Percentiles rank a stretch among this genome's conserved stretches.
These are phyloP conservation scores for Penicillium sp. DNA, from an alignment of 2,329 filamentous ascomycete species.

Conservation along the genomic window DNA sequence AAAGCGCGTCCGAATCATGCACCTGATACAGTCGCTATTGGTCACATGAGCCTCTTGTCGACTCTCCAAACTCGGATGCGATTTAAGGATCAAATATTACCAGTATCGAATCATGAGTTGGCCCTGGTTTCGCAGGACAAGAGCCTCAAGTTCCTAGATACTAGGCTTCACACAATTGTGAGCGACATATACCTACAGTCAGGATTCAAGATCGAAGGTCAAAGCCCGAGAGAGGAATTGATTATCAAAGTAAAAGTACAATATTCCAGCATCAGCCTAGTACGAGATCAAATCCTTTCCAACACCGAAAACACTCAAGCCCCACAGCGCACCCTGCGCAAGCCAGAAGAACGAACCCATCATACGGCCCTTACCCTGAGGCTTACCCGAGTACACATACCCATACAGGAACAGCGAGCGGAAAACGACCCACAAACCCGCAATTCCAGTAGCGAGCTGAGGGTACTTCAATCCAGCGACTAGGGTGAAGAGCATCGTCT, in stretches of 20 bases:
- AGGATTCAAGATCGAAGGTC: background rate
- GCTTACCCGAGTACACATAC: constrained; percentile 43
- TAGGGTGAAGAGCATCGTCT: constrained; percentile 52
- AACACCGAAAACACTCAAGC: constrained; percentile 38
- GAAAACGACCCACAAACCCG: constrained; percentile 51
- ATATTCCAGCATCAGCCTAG: constrained; percentile 7
- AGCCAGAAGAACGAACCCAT: constrained; percentile 40
- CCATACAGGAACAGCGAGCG: constrained; percentile 50
- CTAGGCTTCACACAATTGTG: too few relatives aligned
- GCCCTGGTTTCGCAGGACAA: too few relatives aligned
- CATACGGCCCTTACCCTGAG: constrained; percentile 38
- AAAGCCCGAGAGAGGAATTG: background rate
- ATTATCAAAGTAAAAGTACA: background rate
- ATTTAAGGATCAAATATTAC: too few relatives aligned
- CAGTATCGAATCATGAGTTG: too few relatives aligned
- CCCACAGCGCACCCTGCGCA: constrained; percentile 42
- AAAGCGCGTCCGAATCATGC: too few relatives aligned
- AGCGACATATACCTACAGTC: background rate
- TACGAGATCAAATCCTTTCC: constrained; percentile 28
- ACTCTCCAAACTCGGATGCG: too few relatives aligned
- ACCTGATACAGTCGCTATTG: too few relatives aligned
- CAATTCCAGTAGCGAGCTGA: constrained; percentile 44
- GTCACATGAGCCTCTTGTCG: too few relatives aligned
- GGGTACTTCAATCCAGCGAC: constrained; percentile 57
- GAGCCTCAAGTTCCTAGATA: too few relatives aligned